Conservation (phyloP, 345 rosid genomes). For the Eucalyptus erythrocorys region DNA sequence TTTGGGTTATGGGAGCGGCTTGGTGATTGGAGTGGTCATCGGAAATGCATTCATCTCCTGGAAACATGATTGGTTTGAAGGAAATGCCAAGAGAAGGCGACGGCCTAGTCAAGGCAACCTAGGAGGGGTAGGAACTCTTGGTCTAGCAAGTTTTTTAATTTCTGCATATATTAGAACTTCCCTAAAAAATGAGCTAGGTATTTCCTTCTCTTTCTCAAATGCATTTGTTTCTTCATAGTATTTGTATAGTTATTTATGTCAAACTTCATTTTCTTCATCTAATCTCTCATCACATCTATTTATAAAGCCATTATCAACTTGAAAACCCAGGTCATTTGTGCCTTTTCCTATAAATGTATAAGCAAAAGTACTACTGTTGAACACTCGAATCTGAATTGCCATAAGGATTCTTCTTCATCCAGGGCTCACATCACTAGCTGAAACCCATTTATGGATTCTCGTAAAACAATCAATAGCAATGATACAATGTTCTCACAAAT, state of each 20-base stretch:
- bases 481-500: neutral
- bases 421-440: neutral
- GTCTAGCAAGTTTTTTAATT: neutral
- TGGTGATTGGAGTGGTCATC: neutral
- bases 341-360: neutral
- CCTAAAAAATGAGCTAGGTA: neutral
- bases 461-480: neutral
- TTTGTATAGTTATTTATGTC: neutral
- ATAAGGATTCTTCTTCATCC: neutral
- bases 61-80: neutral
- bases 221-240: neutral
- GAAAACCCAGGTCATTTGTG: neutral
- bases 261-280: neutral
- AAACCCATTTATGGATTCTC: neutral
- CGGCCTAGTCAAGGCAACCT: neutral
- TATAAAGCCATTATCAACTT: neutral
- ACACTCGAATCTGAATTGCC: neutral
- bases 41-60: neutral
- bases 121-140: neutral
- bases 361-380: neutral
- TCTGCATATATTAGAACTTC: neutral
- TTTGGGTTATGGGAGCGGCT: conserved; percentile 4
- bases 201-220: neutral
- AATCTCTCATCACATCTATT: neutral
- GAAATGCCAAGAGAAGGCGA: neutral